phyloP scores from a whole-genome alignment of 2,329 filamentous ascomycete species.

The Apiospora rasikravindrae region DNA sequence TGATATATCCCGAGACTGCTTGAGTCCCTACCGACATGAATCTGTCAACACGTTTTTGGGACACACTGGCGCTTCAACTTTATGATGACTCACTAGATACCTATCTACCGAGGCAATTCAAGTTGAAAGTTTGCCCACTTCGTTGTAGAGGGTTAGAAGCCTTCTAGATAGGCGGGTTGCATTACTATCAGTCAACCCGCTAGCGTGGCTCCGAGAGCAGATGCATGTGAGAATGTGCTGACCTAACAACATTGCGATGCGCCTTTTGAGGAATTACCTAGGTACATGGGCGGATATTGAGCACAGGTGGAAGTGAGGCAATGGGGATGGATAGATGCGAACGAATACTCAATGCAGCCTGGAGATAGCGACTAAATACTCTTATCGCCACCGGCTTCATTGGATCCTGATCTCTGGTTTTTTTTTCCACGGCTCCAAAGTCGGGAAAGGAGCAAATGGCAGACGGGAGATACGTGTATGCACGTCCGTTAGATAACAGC shows the following conservation, averaged over 20 bases:
- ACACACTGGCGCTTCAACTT: neutral
- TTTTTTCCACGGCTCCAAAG: neutral
- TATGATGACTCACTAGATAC: neutral
- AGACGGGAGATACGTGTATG: neutral
- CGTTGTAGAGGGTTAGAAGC: neutral
- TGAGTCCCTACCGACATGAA: neutral
- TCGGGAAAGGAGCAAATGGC: neutral
- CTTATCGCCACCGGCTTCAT: neutral
- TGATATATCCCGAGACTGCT: neutral
- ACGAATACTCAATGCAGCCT: neutral
- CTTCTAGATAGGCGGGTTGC: neutral
- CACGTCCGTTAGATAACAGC: neutral
- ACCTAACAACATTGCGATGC: constrained; percentile 1
- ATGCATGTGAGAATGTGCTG: constrained; percentile 15
- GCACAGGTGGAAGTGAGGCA: constrained; percentile 1
- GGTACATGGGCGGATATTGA: neutral
- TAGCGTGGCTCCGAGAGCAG: neutral
- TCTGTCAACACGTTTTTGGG: neutral
- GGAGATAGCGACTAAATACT: too few relatives aligned
- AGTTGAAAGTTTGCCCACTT: neutral
- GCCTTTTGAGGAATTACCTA: neutral
- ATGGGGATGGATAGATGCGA: neutral
- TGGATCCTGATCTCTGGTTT: neutral
- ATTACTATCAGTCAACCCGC: neutral
- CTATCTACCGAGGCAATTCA: neutral